Conservation (phyloP, 805 yeast genomes). For the Wickerhamomyces canadensis region DNA sequence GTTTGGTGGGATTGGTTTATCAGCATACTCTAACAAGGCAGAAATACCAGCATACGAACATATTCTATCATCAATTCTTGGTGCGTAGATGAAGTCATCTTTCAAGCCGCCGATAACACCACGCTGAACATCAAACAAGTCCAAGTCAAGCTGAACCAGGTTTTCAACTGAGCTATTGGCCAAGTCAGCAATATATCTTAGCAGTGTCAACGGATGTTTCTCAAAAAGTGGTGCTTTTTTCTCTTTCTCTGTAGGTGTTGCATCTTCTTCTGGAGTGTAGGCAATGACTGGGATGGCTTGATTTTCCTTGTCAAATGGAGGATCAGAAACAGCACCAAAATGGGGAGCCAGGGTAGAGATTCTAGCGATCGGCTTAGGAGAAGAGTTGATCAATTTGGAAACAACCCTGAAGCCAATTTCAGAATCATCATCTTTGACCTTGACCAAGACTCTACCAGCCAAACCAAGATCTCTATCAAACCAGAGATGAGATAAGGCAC, state of each 20-base stretch:
- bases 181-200: slow-evolving; percentile 62
- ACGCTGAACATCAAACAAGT: slow-evolving; percentile 75
- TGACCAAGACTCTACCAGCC: slow-evolving; percentile 70
- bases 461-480: slow-evolving; percentile 84
- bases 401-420: slow-evolving; percentile 28
- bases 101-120: slow-evolving; percentile 75
- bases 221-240: slow-evolving; percentile 59
- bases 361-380: slow-evolving; percentile 69
- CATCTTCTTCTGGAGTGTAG: slow-evolving; percentile 32
- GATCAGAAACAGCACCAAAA: slow-evolving; percentile 64
- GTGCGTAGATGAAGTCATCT: slow-evolving; percentile 72
- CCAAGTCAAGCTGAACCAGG: slow-evolving; percentile 67
- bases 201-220: slow-evolving; percentile 59
- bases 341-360: slow-evolving; percentile 86
- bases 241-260: slow-evolving; percentile 55
- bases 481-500: slow-evolving; percentile 61
- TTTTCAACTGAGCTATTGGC: slow-evolving; percentile 56
- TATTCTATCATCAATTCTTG: slow-evolving; percentile 80
- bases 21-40: slow-evolving; percentile 47
- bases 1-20: slow-evolving; percentile 28
- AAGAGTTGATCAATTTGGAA: slow-evolving; percentile 45
- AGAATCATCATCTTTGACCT: slow-evolving; percentile 27
- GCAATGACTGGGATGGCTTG: slow-evolving; percentile 78
- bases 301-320: slow-evolving; percentile 74
- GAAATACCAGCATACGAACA: slow-evolving; percentile 70